Base-by-base conservation (phyloP, 805 yeast genomes). In the Wickerhamomyces silvicola region DNA sequence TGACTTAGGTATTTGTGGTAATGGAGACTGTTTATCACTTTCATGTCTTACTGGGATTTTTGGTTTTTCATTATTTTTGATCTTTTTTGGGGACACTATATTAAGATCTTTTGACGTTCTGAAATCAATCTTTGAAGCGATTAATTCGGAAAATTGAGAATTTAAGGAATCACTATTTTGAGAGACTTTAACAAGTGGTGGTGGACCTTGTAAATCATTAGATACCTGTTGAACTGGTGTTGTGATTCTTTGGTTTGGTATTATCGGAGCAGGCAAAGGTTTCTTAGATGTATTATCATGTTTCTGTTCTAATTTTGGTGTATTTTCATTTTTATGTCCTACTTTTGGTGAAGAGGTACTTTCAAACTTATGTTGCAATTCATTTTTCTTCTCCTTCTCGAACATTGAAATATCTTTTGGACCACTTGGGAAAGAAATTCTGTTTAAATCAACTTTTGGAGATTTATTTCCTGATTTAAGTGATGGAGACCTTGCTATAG, bases 361-460 rank as follows among this genome's bases (percentile, higher is more conserved):
- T n/a, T n/a, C n/a, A n/a, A n/a, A n/a, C n/a, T n/a, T n/a, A n/a
- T n/a, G n/a, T n/a, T n/a, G n/a, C n/a, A n/a, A n/a, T n/a, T n/a
- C n/a, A n/a, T n/a, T n/a, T 3, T 32, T 22, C 14, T 18, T 22
- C 13, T 29, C 39, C 18, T 32, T 41, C 30, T 42, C 46, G 20
- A 36, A 43, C 6, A 27, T 32, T n/a, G 39, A 24, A 14, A 45
- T 38, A 24, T 43, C 42, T 26, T 32, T 42, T 22, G 47, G 52
- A 7, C 37, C 32, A 17, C 45, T 39, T 27, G 53, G 53, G 30
- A 32, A 32, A 4, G 53, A 46, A 12, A 48, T 45, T 27, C 45
- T 35, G 19, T 45, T 42, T 32, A 42, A 25, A 21, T 39, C 45
- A 15, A 33, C 30, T 9, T 39, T 37, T 24, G 32, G 28, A 10